Evolutionary conservation across 164 flowering plant genomes (phyloP), one percentile per base, ranked within the genome.

Genomic region (Houttuynia cordata): DNA sequence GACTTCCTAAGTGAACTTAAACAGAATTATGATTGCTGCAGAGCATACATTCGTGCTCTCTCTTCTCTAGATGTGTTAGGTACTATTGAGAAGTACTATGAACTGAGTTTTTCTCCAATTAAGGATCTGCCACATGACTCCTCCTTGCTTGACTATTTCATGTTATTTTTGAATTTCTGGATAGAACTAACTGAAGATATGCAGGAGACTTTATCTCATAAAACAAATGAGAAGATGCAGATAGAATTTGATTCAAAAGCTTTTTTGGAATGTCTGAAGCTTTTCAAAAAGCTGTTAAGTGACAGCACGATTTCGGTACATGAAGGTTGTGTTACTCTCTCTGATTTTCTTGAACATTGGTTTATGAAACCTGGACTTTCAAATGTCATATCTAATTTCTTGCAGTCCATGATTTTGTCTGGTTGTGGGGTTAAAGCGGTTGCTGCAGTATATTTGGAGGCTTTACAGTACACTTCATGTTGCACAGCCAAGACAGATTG

Each of bases 321-420:
- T 62, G 86, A 81, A 69, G 91, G 86, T 20, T 88, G 97, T 96
- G 70, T 59, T 53, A 76, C 83, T 50, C 57, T 90, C 37, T 53
- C 73, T 24, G 57, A 68, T 55, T 86, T 70, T 64, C 76, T 71
- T 18, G 73, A 68, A 21, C 52, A 64, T 69, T 83, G 83, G 50
- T 64, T 76, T 30, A 19, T 39, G 52, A 72, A 76, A 63, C 79
- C 59, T 65, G 57, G 57, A 23, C 53, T 61, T 63, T 51, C 65
- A 56, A 49, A 20, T 56, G 85, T 82, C 58, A 58, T 65, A 58
- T 75, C 61, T 17, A 70, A 57, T 40, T 83, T 90, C 71, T 86
- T 85, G 79, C 76, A 71, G 78, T 76, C 89, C 17, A 90, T 93
- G 97, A 56, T 88, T 49, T 76, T 81, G 56, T 81, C 92, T 63